Evolutionary conservation across 257 asterid species (phyloP), one percentile per base, ranked within the genome.

Genomic region (Lithospermum erythrorhizon): DNA sequence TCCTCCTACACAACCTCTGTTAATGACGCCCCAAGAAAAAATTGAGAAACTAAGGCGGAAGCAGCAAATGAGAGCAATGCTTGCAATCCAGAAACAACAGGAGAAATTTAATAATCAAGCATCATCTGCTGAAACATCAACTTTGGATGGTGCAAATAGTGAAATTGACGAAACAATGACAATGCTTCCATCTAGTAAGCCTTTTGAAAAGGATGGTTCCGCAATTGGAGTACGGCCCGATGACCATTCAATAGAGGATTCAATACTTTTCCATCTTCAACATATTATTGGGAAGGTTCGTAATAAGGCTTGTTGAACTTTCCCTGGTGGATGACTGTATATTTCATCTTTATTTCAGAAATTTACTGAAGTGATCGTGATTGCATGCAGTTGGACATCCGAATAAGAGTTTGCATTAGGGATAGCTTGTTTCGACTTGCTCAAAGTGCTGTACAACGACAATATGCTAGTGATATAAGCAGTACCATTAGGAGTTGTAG

Each of bases 361-460:
- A 22, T 56, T 57, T 32, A 56, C 60, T n/a, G 13, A 21, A 22
- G 25, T 27, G 51, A 29, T 51, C 58, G 59, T 58, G 21, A 32
- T 63, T 62, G 59, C 55, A 68, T 70, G 64, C 87, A 90, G 97
- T 58, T 90, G 87, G 96, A 87, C 85, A 65, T 66, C 61, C 77
- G 62, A 61, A 75, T 75, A 67, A 80, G 94, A 72, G 81, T 83
- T 62, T 78, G 87, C 79, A 83, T 87, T 70, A 75, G 91, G 62
- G 94, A 90, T 70, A 90, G 97, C 76, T 79, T 90, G 76, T 80
- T 74, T 75, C 87, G 97, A 70, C 82, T 90, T 47, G 95, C 96
- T 57, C 82, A 72, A 58, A 85, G 94, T 80, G 83, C 95, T 68
- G 71, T 65, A 59, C 83, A 68, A 68, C 84, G 97, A 75, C 95